Evolutionary conservation across 2,329 filamentous ascomycete genomes (phyloP), one percentile per base, ranked within the genome.

Genomic region (Bipolaris gigantea): DNA sequence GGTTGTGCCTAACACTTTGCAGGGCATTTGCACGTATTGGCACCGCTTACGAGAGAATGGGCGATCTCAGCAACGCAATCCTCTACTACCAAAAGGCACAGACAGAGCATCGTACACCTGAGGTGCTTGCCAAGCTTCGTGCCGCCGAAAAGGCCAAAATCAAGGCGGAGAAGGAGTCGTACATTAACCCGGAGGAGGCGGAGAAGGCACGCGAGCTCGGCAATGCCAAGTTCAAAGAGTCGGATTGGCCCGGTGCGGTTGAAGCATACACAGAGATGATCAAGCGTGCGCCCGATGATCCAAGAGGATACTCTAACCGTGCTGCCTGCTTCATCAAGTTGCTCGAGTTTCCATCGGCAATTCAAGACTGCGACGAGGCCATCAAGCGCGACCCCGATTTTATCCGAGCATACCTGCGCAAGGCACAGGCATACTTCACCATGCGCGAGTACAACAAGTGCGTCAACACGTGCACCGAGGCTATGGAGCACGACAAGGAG

Each of bases 401-500:
- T 76, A 93, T 97, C 77, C 87, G 93, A 52, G 94, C 94, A 7
- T 97, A 97, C 77, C 89, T 99, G 67, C 89, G 94, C 73, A 97
- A 97, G 82, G 92, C 92, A 0, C 92, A 97, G 79, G 91, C 92
- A 38, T 90, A 93, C 76, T 92, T 94, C 65, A 92, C 92, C 67
- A 99, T 99, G 94, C 90, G 94, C 76, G 93, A 99, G 77, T 97
- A 96, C 82, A 96, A 88, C 76, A 93, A 92, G 75, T 95, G 90
- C 72, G 81, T 97, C 54, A 94, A 99, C 72, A 89, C 88, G 7
- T 96, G 92, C 79, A 85, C 85, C 35, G 90, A 92, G 72, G 94
- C 95, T 1, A 80, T 83, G 8, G 82, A 86, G 65, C 84, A 95
- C 56, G 94, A 99, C 74, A 82, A 82, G 55, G 85, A 86, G 64